These are phyloP conservation scores for Tetrahymena thermophila DNA, from an alignment of 73 alveolate genomes.

Conservation along the genomic window DNA sequence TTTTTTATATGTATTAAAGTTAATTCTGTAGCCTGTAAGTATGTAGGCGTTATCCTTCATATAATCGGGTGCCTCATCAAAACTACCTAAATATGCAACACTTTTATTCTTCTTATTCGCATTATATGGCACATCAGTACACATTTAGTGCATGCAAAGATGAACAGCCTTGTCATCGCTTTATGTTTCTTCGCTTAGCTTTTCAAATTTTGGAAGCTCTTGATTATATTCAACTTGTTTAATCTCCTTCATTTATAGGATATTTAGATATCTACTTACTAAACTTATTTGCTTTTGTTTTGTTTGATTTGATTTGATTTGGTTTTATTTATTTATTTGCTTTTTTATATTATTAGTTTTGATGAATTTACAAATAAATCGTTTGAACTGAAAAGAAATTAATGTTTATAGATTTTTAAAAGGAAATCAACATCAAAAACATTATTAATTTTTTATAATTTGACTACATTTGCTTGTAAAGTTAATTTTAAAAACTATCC, in stretches of 20 bases:
- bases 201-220: not conserved
- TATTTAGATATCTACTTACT: not conserved
- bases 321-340: too few relatives aligned
- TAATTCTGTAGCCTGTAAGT: constrained; percentile 71
- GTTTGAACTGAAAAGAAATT: not conserved
- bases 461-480: not conserved
- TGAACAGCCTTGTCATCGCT: not conserved
- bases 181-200: not conserved
- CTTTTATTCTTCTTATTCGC: not conserved
- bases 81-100: not conserved
- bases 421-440: not conserved
- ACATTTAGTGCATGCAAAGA: not conserved
- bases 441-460: not conserved
- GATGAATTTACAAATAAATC: not conserved
- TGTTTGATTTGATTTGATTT: too few relatives aligned
- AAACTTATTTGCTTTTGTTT: not conserved
- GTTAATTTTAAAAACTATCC: not conserved
- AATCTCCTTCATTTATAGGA: not conserved
- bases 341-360: not conserved
- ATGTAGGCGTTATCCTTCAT: constrained; percentile 67
- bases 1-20: constrained; percentile 42
- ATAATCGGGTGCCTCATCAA: constrained; percentile 20
- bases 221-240: not conserved
- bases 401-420: not conserved
- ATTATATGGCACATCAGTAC: not conserved